A percentile compares a stretch with the other conserved stretches of the same genome.
phyloP scores from a whole-genome alignment of 768 basidiomycete genomes.

The Dacryopinax primogenitus region DNA sequence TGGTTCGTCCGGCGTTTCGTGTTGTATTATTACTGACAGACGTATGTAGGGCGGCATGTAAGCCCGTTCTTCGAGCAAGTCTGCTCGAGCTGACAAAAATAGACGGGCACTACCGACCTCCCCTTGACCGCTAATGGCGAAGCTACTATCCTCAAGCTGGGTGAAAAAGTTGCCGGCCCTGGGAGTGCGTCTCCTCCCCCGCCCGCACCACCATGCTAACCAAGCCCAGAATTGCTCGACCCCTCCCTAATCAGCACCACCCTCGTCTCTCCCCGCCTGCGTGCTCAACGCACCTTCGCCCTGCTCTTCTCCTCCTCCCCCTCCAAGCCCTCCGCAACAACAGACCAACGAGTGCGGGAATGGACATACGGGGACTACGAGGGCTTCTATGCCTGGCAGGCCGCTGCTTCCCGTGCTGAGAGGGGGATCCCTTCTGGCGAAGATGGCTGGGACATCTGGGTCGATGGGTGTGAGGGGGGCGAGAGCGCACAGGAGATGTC shows the following conservation, averaged over 20 bases:
- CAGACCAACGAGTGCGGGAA: neutral
- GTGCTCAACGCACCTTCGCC: neutral
- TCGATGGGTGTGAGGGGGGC: neutral
- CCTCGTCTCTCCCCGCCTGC: neutral
- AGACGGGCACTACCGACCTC: neutral
- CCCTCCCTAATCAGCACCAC: neutral
- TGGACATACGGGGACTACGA: conserved; percentile 4
- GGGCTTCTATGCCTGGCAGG: neutral
- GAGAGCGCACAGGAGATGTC: neutral
- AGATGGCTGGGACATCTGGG: conserved; percentile 2
- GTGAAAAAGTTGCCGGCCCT: neutral
- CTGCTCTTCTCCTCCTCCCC: neutral
- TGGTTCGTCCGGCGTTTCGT: neutral
- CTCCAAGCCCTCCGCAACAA: neutral
- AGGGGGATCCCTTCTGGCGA: neutral
- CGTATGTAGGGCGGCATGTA: neutral
- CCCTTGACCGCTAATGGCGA: neutral
- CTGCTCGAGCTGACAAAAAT: neutral
- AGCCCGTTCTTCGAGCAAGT: neutral
- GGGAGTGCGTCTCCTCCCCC: neutral
- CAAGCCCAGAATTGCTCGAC: neutral
- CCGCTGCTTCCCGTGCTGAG: neutral
- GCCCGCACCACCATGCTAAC: neutral
- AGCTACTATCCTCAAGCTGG: neutral
- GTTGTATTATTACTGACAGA: neutral